A percentile compares a stretch with the other conserved stretches of the same genome.
phyloP scores from a whole-genome alignment of 208 protist genomes.

The Wallacemonas collosoma region DNA sequence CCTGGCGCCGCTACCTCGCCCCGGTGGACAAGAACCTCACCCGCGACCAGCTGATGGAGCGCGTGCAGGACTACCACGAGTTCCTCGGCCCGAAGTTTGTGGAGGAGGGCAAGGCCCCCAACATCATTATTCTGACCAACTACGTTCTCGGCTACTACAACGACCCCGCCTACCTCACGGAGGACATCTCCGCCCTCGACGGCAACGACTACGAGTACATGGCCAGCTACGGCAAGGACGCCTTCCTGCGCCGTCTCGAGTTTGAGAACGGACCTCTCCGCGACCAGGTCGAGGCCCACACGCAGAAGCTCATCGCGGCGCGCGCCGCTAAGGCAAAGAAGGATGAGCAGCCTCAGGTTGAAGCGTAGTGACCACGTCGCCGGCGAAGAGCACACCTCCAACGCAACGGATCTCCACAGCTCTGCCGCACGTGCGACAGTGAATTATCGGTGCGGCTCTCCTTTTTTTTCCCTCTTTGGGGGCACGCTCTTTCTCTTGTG shows the following conservation, averaged over 20 bases:
- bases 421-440: not conserved
- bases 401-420: no score
- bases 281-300: conserved; percentile 92
- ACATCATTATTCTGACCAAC: conserved; percentile 87
- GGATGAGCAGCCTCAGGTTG: conserved; percentile 29
- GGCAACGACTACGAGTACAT: conserved; percentile 92
- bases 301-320: conserved; percentile 80
- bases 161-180: conserved; percentile 89
- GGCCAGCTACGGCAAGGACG: conserved; percentile 84
- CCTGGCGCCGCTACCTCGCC: conserved; percentile 88
- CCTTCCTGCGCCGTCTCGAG: conserved; percentile 91
- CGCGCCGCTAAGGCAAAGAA: conserved; percentile 55
- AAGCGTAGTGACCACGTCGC: conserved; percentile 16
- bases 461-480: not conserved
- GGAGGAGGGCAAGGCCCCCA: conserved; percentile 86
- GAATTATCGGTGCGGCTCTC: not conserved
- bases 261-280: conserved; percentile 93
- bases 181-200: conserved; percentile 87
- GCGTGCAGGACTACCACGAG: conserved; percentile 84
- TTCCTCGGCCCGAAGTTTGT: conserved; percentile 89
- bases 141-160: conserved; percentile 94
- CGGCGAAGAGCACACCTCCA: no score
- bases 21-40: conserved; percentile 91
- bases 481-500: conserved; percentile 6
- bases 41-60: conserved; percentile 77